Percentiles rank a stretch among this genome's conserved stretches.
Conservation (phyloP, 139 green algal species). For the Choricystis sp. region DNA sequence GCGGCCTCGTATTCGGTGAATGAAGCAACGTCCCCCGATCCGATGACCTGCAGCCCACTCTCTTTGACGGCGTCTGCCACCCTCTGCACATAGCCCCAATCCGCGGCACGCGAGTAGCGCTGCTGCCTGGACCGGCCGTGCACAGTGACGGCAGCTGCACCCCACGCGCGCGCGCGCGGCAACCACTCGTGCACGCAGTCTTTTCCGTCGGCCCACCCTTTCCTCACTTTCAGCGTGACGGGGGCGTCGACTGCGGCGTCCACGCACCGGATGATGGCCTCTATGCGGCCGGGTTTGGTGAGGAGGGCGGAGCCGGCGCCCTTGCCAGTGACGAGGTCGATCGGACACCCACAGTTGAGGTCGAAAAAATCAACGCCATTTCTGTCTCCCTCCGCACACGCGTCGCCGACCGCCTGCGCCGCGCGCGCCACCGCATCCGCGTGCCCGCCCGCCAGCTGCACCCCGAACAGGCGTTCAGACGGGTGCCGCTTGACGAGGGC, state of each 20-base stretch:
- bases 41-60: slow-evolving; percentile 47
- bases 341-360: slow-evolving; percentile 89
- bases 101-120: slow-evolving; percentile 46
- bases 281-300: slow-evolving; percentile 40
- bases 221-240: slow-evolving; percentile 6
- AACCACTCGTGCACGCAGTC: slow-evolving; percentile 67
- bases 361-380: slow-evolving; percentile 90
- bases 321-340: slow-evolving; percentile 55
- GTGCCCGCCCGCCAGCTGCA: slow-evolving; percentile 75
- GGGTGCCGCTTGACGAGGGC: slow-evolving; percentile 85
- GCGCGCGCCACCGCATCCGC: slow-evolving; percentile 54
- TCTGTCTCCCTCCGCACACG: slow-evolving; percentile 8
- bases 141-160: slow-evolving; percentile 68
- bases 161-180: slow-evolving; percentile 43
- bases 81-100: slow-evolving; percentile 42
- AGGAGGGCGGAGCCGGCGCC: slow-evolving; percentile 69
- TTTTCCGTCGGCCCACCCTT: slow-evolving; percentile 43
- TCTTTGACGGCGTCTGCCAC: slow-evolving; percentile 18
- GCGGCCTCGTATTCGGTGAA: slow-evolving; percentile 55
- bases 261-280: slow-evolving; percentile 45
- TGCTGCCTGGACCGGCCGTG: slow-evolving; percentile 88
- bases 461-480: slow-evolving; percentile 83
- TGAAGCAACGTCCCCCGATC: slow-evolving; percentile 83
- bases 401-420: slow-evolving; percentile 59
- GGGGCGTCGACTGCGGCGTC: slow-evolving; percentile 5